These are phyloP conservation scores for Agastache rugosa DNA, from an alignment of 257 asterid species.

Conservation along the genomic window DNA sequence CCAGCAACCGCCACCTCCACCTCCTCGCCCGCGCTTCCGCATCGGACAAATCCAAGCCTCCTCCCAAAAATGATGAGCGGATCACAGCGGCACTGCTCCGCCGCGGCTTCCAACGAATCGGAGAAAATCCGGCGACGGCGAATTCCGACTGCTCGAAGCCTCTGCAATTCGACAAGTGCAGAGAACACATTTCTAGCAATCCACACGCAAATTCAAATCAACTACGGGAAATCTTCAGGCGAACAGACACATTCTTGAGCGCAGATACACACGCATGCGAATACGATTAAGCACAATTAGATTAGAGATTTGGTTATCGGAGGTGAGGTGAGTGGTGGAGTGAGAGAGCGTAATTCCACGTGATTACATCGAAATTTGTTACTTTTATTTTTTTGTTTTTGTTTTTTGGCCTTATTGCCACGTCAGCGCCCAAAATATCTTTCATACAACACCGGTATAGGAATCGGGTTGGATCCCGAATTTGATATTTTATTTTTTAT, in stretches of 20 bases:
- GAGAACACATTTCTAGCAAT: constrained; percentile 53
- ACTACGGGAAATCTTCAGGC: neutral
- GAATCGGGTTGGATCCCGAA: too few relatives aligned
- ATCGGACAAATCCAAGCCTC: constrained; percentile 39
- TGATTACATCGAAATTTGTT: constrained; percentile 37
- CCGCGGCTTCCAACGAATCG: constrained; percentile 29
- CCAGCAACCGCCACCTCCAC: constrained; percentile 24
- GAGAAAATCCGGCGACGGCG: constrained; percentile 27
- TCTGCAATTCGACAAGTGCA: constrained; percentile 55
- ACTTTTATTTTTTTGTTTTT: too few relatives aligned
- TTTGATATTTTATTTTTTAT: too few relatives aligned
- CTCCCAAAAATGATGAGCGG: constrained; percentile 56
- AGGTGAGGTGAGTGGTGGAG: constrained; percentile 32
- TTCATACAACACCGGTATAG: neutral
- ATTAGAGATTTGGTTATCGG: constrained; percentile 39
- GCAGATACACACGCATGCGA: neutral
- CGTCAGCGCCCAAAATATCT: constrained; percentile 30
- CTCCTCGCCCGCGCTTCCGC: constrained; percentile 37
- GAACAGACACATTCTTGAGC: neutral
- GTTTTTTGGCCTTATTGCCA: constrained; percentile 35
- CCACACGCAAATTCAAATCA: constrained; percentile 6
- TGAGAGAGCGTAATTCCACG: constrained; percentile 56
- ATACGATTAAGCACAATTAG: constrained; percentile 38
- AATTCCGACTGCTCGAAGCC: constrained; percentile 43
- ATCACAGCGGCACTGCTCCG: constrained; percentile 28